A percentile compares a stretch with the other conserved stretches of the same genome.
These are phyloP conservation scores for Dryas integrifolia DNA, from an alignment of 331 rosid genomes.

Conservation along the genomic window DNA sequence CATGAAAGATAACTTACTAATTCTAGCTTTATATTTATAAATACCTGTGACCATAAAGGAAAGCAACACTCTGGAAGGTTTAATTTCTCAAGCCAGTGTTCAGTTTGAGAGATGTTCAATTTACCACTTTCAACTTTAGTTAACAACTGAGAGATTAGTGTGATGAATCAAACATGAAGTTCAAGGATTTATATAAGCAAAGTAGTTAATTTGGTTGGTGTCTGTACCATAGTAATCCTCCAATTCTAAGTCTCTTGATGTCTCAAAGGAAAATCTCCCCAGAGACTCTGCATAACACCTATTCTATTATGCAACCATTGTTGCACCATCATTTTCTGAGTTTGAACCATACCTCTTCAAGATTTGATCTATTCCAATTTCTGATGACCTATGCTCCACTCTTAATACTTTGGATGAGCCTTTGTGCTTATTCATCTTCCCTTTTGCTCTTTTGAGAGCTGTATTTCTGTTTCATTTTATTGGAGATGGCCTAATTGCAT, in stretches of 20 bases:
- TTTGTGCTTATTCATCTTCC: not conserved
- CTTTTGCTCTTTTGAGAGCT: not conserved
- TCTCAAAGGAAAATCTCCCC: too few species aligned
- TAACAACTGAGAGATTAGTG: not conserved
- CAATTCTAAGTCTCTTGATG: not conserved
- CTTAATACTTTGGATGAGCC: not conserved
- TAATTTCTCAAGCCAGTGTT: not conserved
- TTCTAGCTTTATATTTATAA: too few species aligned
- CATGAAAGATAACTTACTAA: too few species aligned
- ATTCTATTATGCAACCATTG: not conserved
- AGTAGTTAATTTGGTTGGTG: not conserved
- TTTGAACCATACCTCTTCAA: not conserved
- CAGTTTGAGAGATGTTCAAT: not conserved
- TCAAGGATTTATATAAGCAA: not conserved
- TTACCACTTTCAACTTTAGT: not conserved
- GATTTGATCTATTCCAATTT: too few species aligned
- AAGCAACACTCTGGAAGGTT: not conserved
- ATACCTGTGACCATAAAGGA: not conserved
- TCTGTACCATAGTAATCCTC: not conserved
- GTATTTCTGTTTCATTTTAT: not conserved
- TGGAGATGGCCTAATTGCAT: not conserved
- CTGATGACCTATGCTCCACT: not conserved
- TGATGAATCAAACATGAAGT: not conserved
- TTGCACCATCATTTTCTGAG: not conserved
- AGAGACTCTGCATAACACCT: too few species aligned